These are phyloP conservation scores for Yarrowia keelungensis DNA, from an alignment of 805 yeast genomes.

Conservation along the genomic window DNA sequence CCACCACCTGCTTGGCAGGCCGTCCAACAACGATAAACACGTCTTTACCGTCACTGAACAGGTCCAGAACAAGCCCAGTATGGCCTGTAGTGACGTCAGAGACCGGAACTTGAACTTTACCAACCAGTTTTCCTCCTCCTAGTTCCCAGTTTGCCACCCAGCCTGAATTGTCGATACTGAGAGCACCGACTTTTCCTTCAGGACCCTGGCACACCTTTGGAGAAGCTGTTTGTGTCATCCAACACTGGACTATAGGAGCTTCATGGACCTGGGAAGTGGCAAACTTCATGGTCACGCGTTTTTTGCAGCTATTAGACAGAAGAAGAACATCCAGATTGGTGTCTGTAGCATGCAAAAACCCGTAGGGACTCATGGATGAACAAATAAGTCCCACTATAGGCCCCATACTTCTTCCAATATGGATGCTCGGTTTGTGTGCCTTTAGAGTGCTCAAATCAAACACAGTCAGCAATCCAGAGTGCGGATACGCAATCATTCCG, in stretches of 20 bases:
- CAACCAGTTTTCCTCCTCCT: slow-evolving; percentile 24
- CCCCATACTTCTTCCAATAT: slow-evolving; percentile 30
- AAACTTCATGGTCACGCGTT: slow-evolving; percentile 22
- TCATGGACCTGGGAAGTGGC: slow-evolving; percentile 31
- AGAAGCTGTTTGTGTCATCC: slow-evolving; percentile 32
- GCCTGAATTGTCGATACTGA: slow-evolving; percentile 27
- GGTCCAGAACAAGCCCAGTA: slow-evolving; percentile 22
- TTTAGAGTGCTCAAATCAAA: slow-evolving; percentile 30
- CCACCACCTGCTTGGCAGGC: background rate
- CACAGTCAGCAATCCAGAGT: slow-evolving; percentile 13
- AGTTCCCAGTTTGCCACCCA: slow-evolving; percentile 34
- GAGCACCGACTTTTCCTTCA: slow-evolving; percentile 24
- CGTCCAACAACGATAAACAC: slow-evolving; percentile 5
- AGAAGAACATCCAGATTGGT: slow-evolving; percentile 28
- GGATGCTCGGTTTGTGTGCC: slow-evolving; percentile 30
- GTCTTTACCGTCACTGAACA: slow-evolving; percentile 27
- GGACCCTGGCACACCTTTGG: slow-evolving; percentile 33
- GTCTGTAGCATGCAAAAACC: slow-evolving; percentile 29
- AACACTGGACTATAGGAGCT: slow-evolving; percentile 20
- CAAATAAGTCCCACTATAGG: slow-evolving; percentile 23
- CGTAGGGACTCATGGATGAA: slow-evolving; percentile 30
- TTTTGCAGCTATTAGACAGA: slow-evolving; percentile 23
- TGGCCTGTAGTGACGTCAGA: slow-evolving; percentile 26
- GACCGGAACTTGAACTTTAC: slow-evolving; percentile 13
- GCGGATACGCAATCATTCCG: slow-evolving; percentile 29